These are phyloP conservation scores for Hymenochaete sp. DNA, from an alignment of 1,284 basidiomycete genomes.

Conservation along the genomic window DNA sequence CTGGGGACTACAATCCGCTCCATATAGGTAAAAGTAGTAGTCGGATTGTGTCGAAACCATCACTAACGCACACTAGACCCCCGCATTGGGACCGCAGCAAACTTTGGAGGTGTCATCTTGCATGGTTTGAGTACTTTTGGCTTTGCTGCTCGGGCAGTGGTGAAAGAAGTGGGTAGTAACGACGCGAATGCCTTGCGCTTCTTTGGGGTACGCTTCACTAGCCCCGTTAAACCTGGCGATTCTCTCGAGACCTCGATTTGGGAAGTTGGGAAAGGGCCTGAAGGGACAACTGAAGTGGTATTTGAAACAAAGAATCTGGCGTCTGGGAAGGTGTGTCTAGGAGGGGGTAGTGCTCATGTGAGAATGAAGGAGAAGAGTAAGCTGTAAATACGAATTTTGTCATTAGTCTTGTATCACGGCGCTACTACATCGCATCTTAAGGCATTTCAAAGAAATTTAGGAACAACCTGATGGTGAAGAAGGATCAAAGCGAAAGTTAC, in stretches of 20 bases:
- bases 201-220: conserved; percentile 68
- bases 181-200: conserved; percentile 53
- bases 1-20: conserved; percentile 79
- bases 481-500: too few relatives aligned
- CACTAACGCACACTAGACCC: conserved; percentile 53
- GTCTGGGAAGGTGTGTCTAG: conserved; percentile 59
- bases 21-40: conserved; percentile 54
- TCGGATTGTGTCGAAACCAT: neutral
- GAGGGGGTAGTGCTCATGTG: conserved; percentile 52
- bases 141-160: conserved; percentile 65
- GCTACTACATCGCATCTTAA: too few relatives aligned
- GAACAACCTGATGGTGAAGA: too few relatives aligned
- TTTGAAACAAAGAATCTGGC: conserved; percentile 65
- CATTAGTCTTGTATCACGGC: too few relatives aligned
- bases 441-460: too few relatives aligned
- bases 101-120: conserved; percentile 74
- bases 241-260: conserved; percentile 69
- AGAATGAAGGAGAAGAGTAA: conserved; percentile 45
- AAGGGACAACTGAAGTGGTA: conserved; percentile 59
- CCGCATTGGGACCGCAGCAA: conserved; percentile 53
- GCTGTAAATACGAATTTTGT: too few relatives aligned
- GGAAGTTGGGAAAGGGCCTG: conserved; percentile 61
- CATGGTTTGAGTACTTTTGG: conserved; percentile 77
- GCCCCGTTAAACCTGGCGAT: conserved; percentile 74
- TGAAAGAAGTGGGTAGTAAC: conserved; percentile 50